These are phyloP conservation scores for Eimeria maxima DNA, from an alignment of 169 alveolate genomes.

Conservation along the genomic window DNA sequence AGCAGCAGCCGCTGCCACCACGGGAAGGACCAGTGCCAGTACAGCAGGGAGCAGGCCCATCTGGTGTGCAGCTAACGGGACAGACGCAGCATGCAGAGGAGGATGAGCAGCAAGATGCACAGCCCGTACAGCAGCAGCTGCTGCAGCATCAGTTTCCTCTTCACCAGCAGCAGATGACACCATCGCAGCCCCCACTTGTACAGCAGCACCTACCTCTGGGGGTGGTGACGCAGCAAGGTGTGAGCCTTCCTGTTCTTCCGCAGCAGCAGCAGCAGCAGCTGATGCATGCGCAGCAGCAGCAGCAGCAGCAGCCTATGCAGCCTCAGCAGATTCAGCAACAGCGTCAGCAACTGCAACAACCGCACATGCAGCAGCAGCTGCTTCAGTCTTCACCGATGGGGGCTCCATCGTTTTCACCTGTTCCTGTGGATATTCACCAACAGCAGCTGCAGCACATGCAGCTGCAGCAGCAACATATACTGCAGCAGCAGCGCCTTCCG, in stretches of 20 bases:
- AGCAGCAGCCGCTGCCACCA: conserved; percentile 37
- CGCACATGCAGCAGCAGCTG: conserved; percentile 33
- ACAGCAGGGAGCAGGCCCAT: background rate
- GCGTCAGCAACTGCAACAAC: conserved; percentile 29
- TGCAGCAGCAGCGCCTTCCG: conserved; percentile 47
- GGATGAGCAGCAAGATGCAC: conserved; percentile 13
- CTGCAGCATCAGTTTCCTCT: conserved; percentile 10
- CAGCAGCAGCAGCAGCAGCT: conserved; percentile 36
- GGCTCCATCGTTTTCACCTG: conserved; percentile 2
- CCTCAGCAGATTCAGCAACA: background rate
- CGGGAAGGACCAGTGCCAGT: background rate
- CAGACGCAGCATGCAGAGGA: conserved; percentile 12
- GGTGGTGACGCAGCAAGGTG: conserved; percentile 12
- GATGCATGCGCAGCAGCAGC: background rate
- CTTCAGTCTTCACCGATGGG: background rate
- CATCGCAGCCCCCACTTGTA: background rate
- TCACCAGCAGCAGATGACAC: conserved; percentile 17
- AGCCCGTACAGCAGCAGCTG: conserved; percentile 18
- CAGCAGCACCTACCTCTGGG: conserved; percentile 59
- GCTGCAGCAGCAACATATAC: background rate
- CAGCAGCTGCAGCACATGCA: conserved; percentile 56
- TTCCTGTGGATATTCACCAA: conserved; percentile 32
- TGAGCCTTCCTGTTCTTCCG: background rate
- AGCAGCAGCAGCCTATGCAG: background rate
- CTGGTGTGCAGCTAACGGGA: background rate